These are phyloP conservation scores for Inga laurina DNA, from an alignment of 306 rosid genomes.

Conservation along the genomic window DNA sequence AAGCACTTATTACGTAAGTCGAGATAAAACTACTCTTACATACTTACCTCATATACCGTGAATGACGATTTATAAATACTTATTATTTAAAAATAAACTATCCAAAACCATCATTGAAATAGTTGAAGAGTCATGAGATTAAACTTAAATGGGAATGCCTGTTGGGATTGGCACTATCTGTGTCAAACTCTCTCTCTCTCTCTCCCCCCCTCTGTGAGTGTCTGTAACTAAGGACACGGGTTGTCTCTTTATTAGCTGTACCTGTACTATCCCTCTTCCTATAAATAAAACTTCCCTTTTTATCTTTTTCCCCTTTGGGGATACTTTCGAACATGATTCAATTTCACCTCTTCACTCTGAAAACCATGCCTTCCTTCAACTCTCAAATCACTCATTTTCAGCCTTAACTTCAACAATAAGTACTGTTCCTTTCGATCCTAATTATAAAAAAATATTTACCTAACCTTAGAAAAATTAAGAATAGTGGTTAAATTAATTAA, in stretches of 20 bases:
- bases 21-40: too few species aligned
- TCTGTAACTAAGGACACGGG: slow-evolving; percentile 2
- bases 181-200: background rate
- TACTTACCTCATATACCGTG: too few species aligned
- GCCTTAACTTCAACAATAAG: background rate
- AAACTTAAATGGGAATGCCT: background rate
- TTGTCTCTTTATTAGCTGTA: background rate
- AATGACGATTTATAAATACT: too few species aligned
- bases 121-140: background rate
- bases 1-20: too few species aligned
- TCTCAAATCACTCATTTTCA: background rate
- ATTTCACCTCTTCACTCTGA: background rate
- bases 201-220: too few species aligned
- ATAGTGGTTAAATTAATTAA: too few species aligned
- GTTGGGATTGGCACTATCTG: background rate
- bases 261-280: background rate
- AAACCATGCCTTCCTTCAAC: background rate
- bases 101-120: too few species aligned
- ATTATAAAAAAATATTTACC: too few species aligned
- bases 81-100: too few species aligned
- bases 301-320: background rate
- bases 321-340: slow-evolving; percentile 15
- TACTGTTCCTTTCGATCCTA: too few species aligned
- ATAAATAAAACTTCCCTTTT: background rate
- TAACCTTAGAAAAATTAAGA: too few species aligned